These are phyloP conservation scores for Phalaenopsis aphrodite DNA, from an alignment of 106 monocot genomes.

Conservation along the genomic window DNA sequence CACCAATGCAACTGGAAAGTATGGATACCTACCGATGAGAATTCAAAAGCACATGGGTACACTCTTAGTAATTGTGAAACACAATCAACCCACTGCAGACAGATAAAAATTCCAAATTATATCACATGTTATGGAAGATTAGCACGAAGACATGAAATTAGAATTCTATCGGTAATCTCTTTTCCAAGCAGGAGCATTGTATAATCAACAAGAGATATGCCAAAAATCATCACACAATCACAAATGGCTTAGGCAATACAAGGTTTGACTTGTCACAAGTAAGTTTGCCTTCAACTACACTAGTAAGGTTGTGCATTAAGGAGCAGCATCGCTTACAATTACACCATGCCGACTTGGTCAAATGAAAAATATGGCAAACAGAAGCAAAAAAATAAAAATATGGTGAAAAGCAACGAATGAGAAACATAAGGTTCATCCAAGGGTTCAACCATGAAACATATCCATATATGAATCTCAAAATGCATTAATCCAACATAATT, in stretches of 20 bases:
- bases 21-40: slow-evolving; percentile 60
- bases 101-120: background rate
- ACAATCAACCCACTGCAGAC: slow-evolving; percentile 93
- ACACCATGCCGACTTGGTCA: background rate
- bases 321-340: background rate
- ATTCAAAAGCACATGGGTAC: slow-evolving; percentile 97
- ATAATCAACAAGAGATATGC: background rate
- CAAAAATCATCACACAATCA: background rate
- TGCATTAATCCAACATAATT: background rate
- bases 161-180: background rate
- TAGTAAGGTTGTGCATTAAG: background rate
- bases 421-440: background rate
- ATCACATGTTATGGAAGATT: background rate
- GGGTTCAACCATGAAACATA: background rate
- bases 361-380: background rate
- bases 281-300: background rate
- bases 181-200: background rate
- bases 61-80: slow-evolving; percentile 77
- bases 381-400: background rate
- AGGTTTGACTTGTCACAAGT: background rate
- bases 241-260: background rate
- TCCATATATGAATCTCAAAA: background rate
- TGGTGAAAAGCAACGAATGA: background rate
- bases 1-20: background rate
- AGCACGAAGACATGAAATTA: background rate